Conservation (phyloP, 352 stramenopile genomes). For the Phytophthora idaei region DNA sequence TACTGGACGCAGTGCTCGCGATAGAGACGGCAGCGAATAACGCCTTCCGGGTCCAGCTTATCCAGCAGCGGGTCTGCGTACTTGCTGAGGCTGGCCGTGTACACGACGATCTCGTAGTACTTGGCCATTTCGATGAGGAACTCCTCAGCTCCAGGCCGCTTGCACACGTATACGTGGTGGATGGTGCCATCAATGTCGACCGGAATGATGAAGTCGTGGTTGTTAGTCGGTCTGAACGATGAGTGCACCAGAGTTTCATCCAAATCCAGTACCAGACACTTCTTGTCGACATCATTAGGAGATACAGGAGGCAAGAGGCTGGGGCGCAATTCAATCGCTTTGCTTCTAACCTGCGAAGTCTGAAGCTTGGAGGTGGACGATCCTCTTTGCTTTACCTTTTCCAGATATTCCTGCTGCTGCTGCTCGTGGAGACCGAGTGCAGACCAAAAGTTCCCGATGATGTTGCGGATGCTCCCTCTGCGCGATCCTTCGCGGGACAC, state of each 20-base stretch:
- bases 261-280: constrained; percentile 95
- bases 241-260: constrained; percentile 98
- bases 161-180: constrained; percentile 91
- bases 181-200: constrained; percentile 93
- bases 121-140: constrained; percentile 97
- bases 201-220: constrained; percentile 97
- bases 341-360: neutral
- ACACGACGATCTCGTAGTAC: constrained; percentile 98
- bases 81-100: constrained; percentile 97
- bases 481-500: constrained; percentile 36
- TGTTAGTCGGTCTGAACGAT: constrained; percentile 93
- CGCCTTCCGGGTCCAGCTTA: constrained; percentile 91
- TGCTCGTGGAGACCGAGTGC: constrained; percentile 63
- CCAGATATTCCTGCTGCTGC: constrained; percentile 30
- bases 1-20: constrained; percentile 96
- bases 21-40: constrained; percentile 92
- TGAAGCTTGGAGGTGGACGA: constrained; percentile 33
- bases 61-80: constrained; percentile 98
- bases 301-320: constrained; percentile 57
- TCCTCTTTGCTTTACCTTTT: constrained; percentile 32
- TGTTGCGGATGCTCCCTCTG: constrained; percentile 61
- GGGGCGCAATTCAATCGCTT: constrained; percentile 54
- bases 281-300: constrained; percentile 72
- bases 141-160: constrained; percentile 93
- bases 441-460: constrained; percentile 78